phyloP scores from a whole-genome alignment of 257 asterid species.

The Nicotiana undulata region DNA sequence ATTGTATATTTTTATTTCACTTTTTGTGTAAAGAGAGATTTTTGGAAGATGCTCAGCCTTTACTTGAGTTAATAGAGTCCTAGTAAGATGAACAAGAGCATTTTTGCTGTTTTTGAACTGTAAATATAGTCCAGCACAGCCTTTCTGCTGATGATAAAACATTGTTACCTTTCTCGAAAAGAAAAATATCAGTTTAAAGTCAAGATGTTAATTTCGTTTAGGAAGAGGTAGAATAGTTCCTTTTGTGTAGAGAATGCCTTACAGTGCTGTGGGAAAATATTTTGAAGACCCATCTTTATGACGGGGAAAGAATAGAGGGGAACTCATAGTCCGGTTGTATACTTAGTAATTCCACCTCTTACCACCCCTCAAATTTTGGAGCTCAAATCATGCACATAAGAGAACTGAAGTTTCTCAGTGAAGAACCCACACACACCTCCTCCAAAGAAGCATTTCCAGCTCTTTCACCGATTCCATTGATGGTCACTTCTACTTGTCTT shows the following conservation, averaged over 20 bases:
- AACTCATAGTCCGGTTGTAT: background rate
- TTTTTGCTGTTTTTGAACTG: no score
- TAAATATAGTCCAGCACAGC: no score
- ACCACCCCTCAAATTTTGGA: constrained; percentile 4
- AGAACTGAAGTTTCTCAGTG: background rate
- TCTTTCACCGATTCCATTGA: constrained; percentile 97
- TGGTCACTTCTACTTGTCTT: constrained; percentile 90
- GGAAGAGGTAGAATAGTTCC: background rate
- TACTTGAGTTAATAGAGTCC: no score
- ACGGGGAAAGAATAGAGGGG: background rate
- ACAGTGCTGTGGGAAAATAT: background rate
- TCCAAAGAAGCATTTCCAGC: constrained; percentile 98
- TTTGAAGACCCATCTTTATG: background rate
- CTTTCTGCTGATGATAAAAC: no score
- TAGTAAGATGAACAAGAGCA: no score
- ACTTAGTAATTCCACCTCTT: background rate
- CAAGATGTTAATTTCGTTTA: background rate
- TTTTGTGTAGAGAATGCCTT: background rate
- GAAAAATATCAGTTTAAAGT: background rate
- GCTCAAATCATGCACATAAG: constrained; percentile 1
- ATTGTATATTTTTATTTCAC: no score
- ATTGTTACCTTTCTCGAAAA: no score
- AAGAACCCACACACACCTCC: constrained; percentile 48
- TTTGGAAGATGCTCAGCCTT: no score
- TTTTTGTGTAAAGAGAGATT: no score